These are phyloP conservation scores for Hyaloscypha finlandica DNA, from an alignment of 495 filamentous ascomycete species.

Conservation along the genomic window DNA sequence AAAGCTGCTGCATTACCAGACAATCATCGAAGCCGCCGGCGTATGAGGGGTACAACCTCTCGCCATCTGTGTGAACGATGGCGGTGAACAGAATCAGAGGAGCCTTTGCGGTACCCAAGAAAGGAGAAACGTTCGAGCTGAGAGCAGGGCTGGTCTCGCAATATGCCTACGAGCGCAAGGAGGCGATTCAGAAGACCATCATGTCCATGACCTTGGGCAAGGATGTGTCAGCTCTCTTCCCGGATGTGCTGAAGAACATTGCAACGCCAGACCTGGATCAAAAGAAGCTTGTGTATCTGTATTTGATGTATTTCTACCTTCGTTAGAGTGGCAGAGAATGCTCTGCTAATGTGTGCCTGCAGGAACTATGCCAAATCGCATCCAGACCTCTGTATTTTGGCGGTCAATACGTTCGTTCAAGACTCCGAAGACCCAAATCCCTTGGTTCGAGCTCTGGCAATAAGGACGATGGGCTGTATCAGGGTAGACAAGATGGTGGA, in stretches of 20 bases:
- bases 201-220: constrained; percentile 99
- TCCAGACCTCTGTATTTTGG: constrained; percentile 97
- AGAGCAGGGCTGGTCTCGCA: constrained; percentile 96
- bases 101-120: constrained; percentile 86
- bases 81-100: constrained; percentile 95
- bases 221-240: constrained; percentile 96
- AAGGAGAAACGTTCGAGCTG: constrained; percentile 98
- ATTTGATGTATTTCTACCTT: constrained; percentile 75
- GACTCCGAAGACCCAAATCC: constrained; percentile 99
- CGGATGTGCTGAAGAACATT: constrained; percentile 98
- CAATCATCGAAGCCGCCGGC: constrained; percentile 22
- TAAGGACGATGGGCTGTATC: constrained; percentile 99
- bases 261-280: constrained; percentile 93
- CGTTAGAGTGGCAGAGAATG: neutral
- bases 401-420: constrained; percentile 99
- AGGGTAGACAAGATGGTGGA: constrained; percentile 99
- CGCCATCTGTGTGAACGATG: constrained; percentile 53
- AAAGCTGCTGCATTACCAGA: constrained; percentile 23
- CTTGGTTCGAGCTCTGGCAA: constrained; percentile 88
- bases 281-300: constrained; percentile 99
- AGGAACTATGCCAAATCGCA: constrained; percentile 99
- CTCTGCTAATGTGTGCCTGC: constrained; percentile 1
- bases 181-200: constrained; percentile 98
- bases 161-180: constrained; percentile 98
- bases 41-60: constrained; percentile 36